Evolutionary conservation across 208 protist species (phyloP), one percentile per base, ranked within the genome.

Genomic region (Endotrypanum monterogeii): DNA sequence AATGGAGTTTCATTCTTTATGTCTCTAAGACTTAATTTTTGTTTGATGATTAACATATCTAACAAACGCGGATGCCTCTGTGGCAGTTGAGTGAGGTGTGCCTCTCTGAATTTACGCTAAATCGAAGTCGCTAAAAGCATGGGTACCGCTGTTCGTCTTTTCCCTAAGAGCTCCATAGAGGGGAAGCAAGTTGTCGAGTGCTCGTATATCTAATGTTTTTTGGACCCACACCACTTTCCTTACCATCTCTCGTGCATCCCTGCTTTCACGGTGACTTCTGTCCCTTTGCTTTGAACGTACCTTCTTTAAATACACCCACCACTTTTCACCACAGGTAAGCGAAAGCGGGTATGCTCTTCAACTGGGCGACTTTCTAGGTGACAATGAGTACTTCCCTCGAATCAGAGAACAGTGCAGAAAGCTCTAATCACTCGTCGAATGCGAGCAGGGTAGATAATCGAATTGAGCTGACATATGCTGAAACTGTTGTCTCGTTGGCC

Each of bases 401-500:
- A 11, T 73, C 67, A 39, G 5, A 6, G 3, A 67, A 14, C 28
- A 28, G 41, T 3, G 46, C 60, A 2, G 66, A 77, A 4, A 79
- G 30, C 18, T 63, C 54, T 23, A 71, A 51, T 37, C 28, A 30
- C 12, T 30, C 44, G 16, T 25, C 28, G 2, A 73, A 46, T 37
- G 39, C 54, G 16, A 52, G 23, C 39, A 61, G 12, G 23, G 28
- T 57, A n/a, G 51, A 78, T 1, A 65, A 82, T 30, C 63, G 74
- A 3, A 80, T 74, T 12, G 60, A 83, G 41, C 69, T 96, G 16
- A 84, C 87, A 28, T 92, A 94, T 71, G 89, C 87, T 3, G 73
- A 96, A 63, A 89, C 92, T 0, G 87, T 96, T 0, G 89, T 96
- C 14, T 90, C 89, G 2, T 73, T 96, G 50, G 89, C 83, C 0